Percentiles rank a stretch among this genome's conserved stretches.
These are phyloP conservation scores for Hibiscus mutabilis DNA, from an alignment of 345 rosid genomes.

Conservation along the genomic window DNA sequence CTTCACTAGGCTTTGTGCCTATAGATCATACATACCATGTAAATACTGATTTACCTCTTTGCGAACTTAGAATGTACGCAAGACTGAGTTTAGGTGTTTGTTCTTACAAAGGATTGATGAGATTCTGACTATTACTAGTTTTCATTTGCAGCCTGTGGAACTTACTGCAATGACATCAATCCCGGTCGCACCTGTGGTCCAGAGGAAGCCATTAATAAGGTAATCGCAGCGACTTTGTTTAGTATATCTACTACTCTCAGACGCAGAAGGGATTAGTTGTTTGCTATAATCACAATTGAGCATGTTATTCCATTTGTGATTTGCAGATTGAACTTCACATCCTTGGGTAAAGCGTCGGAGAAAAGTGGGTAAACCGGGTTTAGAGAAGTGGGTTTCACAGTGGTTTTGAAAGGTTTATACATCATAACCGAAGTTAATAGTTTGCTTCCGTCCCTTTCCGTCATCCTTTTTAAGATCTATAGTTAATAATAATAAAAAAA, in stretches of 20 bases:
- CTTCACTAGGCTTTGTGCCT: not conserved
- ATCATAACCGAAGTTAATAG: too few relatives aligned
- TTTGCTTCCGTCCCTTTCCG: too few relatives aligned
- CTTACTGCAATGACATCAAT: conserved; percentile 28
- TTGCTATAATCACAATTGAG: not conserved
- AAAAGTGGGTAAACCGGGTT: conserved; percentile 19
- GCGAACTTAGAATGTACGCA: not conserved
- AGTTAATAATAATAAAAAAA: too few relatives aligned
- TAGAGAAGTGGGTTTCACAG: too few relatives aligned
- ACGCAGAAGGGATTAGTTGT: not conserved
- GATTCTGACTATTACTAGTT: not conserved
- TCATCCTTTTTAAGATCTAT: too few relatives aligned
- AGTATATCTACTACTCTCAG: not conserved
- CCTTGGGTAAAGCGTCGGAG: conserved; percentile 51
- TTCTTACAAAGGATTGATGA: not conserved
- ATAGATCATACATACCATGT: not conserved
- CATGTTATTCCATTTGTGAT: not conserved
- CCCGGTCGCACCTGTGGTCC: conserved; percentile 36
- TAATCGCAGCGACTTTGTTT: conserved; percentile 11
- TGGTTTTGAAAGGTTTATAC: too few relatives aligned
- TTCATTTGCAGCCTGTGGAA: conserved; percentile 44
- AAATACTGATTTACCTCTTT: not conserved
- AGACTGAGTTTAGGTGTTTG: not conserved
- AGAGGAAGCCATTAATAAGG: conserved; percentile 76
- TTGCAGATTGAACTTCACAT: conserved; percentile 76